Evolutionary conservation across 1,139 yeast species (phyloP).

Genomic region (Yamadazyma taylorii): DNA sequence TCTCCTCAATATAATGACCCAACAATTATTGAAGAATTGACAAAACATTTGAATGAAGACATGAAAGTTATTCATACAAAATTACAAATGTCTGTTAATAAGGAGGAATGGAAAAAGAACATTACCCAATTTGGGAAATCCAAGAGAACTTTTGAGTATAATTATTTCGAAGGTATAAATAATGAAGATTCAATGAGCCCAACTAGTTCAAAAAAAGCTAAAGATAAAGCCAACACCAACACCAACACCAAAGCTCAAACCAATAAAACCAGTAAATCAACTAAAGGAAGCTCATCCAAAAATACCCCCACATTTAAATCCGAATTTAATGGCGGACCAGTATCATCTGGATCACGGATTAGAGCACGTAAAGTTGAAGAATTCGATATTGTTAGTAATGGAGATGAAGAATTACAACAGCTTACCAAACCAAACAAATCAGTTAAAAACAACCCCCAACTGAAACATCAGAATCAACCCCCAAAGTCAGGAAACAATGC

Average conservation of each 20-base stretch:
- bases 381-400: slow-evolving; percentile 24
- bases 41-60: slow-evolving; percentile 19
- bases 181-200: not conserved
- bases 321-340: not conserved
- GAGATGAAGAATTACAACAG: slow-evolving; percentile 20
- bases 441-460: not conserved
- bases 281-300: too few species aligned
- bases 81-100: slow-evolving; percentile 30
- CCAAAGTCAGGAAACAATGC: too few species aligned
- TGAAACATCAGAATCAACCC: not conserved
- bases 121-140: slow-evolving; percentile 17
- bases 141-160: slow-evolving; percentile 5
- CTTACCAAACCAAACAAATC: slow-evolving; percentile 1
- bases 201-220: not conserved
- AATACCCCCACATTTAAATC: too few species aligned
- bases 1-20: slow-evolving; percentile 17
- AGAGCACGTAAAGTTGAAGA: slow-evolving; percentile 13
- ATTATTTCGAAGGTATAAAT: slow-evolving; percentile 5
- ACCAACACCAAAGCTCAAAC: too few species aligned
- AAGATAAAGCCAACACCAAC: not conserved
- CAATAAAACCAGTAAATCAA: too few species aligned
- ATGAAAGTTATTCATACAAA: slow-evolving; percentile 24
- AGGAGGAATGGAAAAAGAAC: slow-evolving; percentile 27
- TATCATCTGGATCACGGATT: not conserved
- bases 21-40: slow-evolving; percentile 25